Evolutionary conservation across 106 monocot genomes (phyloP).

Genomic region (Ottelia alismoides): DNA sequence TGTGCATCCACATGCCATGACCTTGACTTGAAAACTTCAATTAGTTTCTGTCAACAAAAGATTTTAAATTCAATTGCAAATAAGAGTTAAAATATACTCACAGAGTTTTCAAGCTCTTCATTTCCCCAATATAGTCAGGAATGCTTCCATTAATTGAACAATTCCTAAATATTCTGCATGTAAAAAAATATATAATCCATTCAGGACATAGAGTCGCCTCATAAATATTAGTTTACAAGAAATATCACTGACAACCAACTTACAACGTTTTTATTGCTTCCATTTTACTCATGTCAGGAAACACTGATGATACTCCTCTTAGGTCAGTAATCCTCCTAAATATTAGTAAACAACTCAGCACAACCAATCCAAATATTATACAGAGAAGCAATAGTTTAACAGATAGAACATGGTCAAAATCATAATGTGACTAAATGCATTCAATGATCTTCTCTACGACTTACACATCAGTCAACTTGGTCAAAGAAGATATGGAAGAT

Average conservation of each 20-base stretch:
- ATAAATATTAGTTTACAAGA: not conserved
- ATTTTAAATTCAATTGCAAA: too few relatives aligned
- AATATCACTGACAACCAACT: conserved; percentile 8
- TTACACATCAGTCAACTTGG: conserved; percentile 51
- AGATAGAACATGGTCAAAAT: too few relatives aligned
- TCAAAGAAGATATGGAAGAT: conserved; percentile 40
- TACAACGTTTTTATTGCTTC: conserved; percentile 40
- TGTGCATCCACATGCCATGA: too few relatives aligned
- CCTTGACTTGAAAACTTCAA: too few relatives aligned
- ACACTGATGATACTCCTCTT: conserved; percentile 38
- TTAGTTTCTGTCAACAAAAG: too few relatives aligned
- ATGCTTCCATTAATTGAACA: conserved; percentile 57
- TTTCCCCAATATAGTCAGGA: conserved; percentile 41
- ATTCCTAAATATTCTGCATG: conserved; percentile 56
- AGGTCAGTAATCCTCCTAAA: conserved; percentile 69
- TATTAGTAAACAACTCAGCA: not conserved
- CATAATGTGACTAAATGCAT: too few relatives aligned
- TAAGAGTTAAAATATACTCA: too few relatives aligned
- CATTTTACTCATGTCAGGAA: conserved; percentile 46
- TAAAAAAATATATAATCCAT: too few relatives aligned
- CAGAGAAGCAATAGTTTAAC: too few relatives aligned
- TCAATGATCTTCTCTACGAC: too few relatives aligned
- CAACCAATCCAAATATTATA: not conserved
- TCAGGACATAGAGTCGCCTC: too few relatives aligned
- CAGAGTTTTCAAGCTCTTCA: conserved; percentile 39